Base-by-base conservation (phyloP, 441 rosid species). In the Pelargonium fulgidum region DNA sequence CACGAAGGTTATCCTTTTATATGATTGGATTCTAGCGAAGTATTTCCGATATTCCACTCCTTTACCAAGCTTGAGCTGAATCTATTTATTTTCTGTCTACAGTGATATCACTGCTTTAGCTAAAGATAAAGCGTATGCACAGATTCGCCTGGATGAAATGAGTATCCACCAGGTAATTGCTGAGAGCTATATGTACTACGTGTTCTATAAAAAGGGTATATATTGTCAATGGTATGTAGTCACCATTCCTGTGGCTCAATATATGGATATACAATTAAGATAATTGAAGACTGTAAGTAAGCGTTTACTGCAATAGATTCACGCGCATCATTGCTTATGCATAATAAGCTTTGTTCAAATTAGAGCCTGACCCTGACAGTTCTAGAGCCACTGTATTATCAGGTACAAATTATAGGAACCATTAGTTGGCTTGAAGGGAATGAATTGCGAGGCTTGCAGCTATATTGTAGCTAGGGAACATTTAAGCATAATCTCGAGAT, bases 71-170 rank as follows among this genome's bases (percentile, higher is more conserved):
- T 59, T 48, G 41, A 19, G 20, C 36, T 26, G 67, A 9, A 20
- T 29, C 47, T 14, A 29, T 72, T 69, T 17, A 0, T 5, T 36
- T 59, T 58, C 42, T 62, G 66, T 36, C 66, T 54, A 61, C 86
- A 96, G 99, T 85, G 99, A 96, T 75, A 96, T 96, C 77, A 92
- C 98, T 26, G 91, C 99, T 66, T 77, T 96, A 84, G 98, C 98
- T 39, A 96, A 86, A 85, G 96, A 93, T 78, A 91, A 82, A 75
- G 97, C 90, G 13, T 96, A 96, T 73, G 82, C 99, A 33, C 96
- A 87, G 81, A 83, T 96, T 82, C 90, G 74, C 85, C 96, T 93
- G 26, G 88, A 89, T 67, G 96, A 92, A 81, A 92, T 86, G 84
- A 91, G 85, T 29, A 86, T 95, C 73, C 93, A 89, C 71, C 96